phyloP scores from a whole-genome alignment of 371 early-diverging fungal species.

The Astathelohania contejeani region DNA sequence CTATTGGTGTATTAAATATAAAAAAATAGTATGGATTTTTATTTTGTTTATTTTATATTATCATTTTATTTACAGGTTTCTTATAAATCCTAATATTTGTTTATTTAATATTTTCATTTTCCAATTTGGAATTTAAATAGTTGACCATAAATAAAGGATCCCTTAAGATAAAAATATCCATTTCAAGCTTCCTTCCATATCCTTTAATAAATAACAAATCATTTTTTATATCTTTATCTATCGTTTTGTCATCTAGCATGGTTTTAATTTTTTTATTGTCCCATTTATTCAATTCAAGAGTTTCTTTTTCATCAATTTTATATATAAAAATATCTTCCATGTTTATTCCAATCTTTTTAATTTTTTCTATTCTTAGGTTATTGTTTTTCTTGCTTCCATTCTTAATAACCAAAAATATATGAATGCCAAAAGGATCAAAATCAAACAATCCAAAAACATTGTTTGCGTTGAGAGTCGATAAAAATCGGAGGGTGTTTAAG shows the following conservation, averaged over 20 bases:
- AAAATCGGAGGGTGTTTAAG: conserved; percentile 42
- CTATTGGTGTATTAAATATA: no score
- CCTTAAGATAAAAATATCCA: conserved; percentile 17
- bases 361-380: conserved; percentile 11
- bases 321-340: conserved; percentile 21
- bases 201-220: conserved; percentile 23
- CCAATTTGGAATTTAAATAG: no score
- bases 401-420: conserved; percentile 46
- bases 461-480: conserved; percentile 17
- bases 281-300: conserved; percentile 1
- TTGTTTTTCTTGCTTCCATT: no score
- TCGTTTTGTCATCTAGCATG: conserved; percentile 5
- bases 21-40: no score
- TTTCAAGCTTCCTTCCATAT: conserved; percentile 19
- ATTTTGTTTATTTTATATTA: no score
- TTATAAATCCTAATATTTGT: no score
- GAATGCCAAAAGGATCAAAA: conserved; percentile 50
- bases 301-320: conserved; percentile 5
- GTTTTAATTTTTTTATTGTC: conserved; percentile 13
- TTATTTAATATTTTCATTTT: no score
- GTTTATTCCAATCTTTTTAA: conserved; percentile 36
- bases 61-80: no score
- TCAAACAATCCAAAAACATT: conserved; percentile 47
- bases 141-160: conserved; percentile 1
- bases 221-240: background rate